Evolutionary conservation across 768 basidiomycete species (phyloP), one percentile per base, ranked within the genome.

Genomic region (Lactarius pseudohatsudake): DNA sequence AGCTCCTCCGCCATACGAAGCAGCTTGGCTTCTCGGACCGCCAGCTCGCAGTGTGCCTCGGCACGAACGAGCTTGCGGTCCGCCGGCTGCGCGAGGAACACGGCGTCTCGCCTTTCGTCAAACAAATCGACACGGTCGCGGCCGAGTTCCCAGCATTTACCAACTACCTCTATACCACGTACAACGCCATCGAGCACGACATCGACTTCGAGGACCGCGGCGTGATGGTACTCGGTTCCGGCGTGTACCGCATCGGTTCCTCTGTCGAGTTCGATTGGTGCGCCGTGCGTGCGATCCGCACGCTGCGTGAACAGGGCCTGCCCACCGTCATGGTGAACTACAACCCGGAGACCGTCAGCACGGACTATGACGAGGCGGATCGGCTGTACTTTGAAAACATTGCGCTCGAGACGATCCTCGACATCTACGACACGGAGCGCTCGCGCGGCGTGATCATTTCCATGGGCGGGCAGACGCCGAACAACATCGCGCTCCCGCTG

Each of bases 201-300:
- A 78, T 98, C 71, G 76, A 80, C 6, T 99, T 99, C 80, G 77
- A 87, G 59, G 97, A 99, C 74, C 85, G 90, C 64, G 97, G 96
- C 69, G 89, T 98, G 67, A 96, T 98, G 86, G 97, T 98, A 3
- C 84, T 98, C 50, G 97, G 97, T 38, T 98, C 96, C 16, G 97
- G 97, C 65, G 96, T 98, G 2, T 99, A 99, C 78, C 90, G 97
- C 61, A 99, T 99, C 71, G 96, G 97, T 20, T 98, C 96, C 2
- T 98, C 96, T 4, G 96, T 99, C 77, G 96, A 99, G 79, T 98
- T 99, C 79, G 96, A 98, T 76, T 99, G 96, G 96, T 98, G 96
- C 77, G 97, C 96, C 18, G 96, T 99, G 61, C 90, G 96, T 58
- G 94, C 96, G 38, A 98, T 98, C 75, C 82, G 96, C 71, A 98